Evolutionary conservation across 2,329 filamentous ascomycete genomes (phyloP).

Genomic region (Cryphonectria nitschkei): DNA sequence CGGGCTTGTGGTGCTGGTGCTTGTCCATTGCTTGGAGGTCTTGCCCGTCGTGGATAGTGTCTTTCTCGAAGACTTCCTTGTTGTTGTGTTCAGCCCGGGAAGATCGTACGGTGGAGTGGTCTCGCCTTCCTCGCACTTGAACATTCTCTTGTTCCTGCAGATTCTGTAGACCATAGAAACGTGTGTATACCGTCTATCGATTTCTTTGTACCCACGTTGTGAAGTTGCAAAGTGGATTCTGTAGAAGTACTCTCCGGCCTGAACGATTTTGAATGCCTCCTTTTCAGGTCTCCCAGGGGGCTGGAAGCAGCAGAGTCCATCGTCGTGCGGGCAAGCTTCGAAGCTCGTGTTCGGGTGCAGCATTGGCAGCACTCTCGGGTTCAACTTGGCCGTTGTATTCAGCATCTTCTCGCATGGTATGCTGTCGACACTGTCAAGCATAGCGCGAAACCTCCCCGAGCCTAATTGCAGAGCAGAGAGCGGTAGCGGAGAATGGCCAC

Average conservation of each 20-base stretch:
- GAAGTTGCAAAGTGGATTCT: slow-evolving; percentile 17
- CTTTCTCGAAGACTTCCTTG: not conserved
- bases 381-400: not conserved
- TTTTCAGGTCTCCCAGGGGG: not conserved
- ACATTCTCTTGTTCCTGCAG: slow-evolving; percentile 1
- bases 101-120: not conserved
- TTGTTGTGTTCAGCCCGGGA: not conserved
- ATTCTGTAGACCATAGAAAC: slow-evolving; percentile 11
- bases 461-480: not conserved
- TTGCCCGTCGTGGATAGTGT: not conserved
- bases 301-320: slow-evolving; percentile 23
- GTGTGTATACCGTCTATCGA: not conserved
- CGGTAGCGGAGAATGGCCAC: not conserved
- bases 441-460: not conserved
- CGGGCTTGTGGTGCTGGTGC: not conserved
- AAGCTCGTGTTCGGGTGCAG: slow-evolving; percentile 13
- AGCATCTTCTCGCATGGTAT: slow-evolving; percentile 13
- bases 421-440: not conserved
- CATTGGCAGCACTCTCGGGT: slow-evolving; percentile 6
- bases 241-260: slow-evolving; percentile 7
- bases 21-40: not conserved
- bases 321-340: slow-evolving; percentile 14
- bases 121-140: not conserved
- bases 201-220: not conserved
- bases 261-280: slow-evolving; percentile 19